Percentiles rank a stretch among this genome's conserved stretches.
phyloP scores from a whole-genome alignment of 768 basidiomycete species.

The Trametes cubensis region DNA sequence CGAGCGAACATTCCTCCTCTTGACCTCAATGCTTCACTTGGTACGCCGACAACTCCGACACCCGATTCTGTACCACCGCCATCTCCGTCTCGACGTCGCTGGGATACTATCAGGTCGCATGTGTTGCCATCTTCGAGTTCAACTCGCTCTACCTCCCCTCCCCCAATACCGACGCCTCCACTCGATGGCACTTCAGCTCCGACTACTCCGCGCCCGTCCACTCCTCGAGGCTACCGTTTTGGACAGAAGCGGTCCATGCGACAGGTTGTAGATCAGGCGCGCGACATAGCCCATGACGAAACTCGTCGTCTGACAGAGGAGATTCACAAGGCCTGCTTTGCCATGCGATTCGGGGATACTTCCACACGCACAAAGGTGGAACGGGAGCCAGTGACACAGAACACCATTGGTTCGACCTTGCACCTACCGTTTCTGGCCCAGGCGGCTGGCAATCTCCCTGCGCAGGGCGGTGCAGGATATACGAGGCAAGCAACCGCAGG shows the following conservation, averaged over 20 bases:
- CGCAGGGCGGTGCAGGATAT: constrained; percentile 20
- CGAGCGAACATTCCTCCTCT: constrained; percentile 21
- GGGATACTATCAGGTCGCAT: constrained; percentile 34
- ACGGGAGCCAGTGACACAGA: constrained; percentile 32
- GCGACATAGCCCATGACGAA: constrained; percentile 53
- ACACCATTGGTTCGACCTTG: constrained; percentile 40
- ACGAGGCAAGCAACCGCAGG: constrained; percentile 38
- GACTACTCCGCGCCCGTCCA: constrained; percentile 27
- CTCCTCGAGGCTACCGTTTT: constrained; percentile 29
- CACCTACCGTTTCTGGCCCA: constrained; percentile 34
- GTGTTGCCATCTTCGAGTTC: constrained; percentile 27
- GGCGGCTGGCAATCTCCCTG: constrained; percentile 21
- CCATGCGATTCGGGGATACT: constrained; percentile 50
- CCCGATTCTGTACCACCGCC: constrained; percentile 11
- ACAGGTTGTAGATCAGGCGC: constrained; percentile 67
- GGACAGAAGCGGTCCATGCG: constrained; percentile 30
- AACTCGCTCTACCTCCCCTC: constrained; percentile 10
- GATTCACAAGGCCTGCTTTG: constrained; percentile 56
- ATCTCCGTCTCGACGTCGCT: constrained; percentile 30
- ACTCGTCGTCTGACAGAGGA: constrained; percentile 56
- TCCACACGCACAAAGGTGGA: constrained; percentile 36
- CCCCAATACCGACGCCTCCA: constrained; percentile 10
- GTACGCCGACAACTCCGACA: not conserved
- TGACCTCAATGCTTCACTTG: constrained; percentile 17
- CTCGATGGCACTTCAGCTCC: constrained; percentile 4